phyloP scores from a whole-genome alignment of 2,329 filamentous ascomycete genomes.

The Cadophora sp. region DNA sequence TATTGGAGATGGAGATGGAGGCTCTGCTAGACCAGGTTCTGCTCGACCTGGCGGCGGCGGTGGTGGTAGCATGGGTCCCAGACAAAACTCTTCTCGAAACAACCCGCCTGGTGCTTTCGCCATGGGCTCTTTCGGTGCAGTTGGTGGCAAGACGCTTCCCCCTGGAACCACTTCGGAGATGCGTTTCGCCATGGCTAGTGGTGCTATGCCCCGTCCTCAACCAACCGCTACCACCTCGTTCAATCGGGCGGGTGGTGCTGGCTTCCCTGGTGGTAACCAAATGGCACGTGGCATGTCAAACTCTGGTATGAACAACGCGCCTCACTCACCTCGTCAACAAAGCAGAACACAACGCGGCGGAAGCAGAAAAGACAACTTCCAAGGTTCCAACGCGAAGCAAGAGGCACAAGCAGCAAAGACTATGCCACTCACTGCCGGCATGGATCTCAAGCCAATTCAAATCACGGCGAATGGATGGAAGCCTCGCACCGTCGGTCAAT shows the following conservation, averaged over 20 bases:
- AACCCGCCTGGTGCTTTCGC: slow-evolving; percentile 57
- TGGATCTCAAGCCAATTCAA: slow-evolving; percentile 81
- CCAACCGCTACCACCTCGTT: slow-evolving; percentile 66
- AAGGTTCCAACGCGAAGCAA: slow-evolving; percentile 53
- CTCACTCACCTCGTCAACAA: slow-evolving; percentile 72
- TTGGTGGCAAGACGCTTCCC: slow-evolving; percentile 66
- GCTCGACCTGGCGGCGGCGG: slow-evolving; percentile 62
- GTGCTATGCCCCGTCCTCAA: slow-evolving; percentile 56
- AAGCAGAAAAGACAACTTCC: slow-evolving; percentile 60
- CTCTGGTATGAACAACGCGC: slow-evolving; percentile 62
- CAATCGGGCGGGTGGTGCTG: slow-evolving; percentile 62
- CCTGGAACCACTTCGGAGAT: slow-evolving; percentile 79
- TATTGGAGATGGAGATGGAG: slow-evolving; percentile 78
- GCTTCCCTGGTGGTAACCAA: slow-evolving; percentile 64
- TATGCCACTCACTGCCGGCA: slow-evolving; percentile 89
- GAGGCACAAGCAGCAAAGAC: slow-evolving; percentile 79
- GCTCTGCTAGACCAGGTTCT: slow-evolving; percentile 66
- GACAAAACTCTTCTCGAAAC: slow-evolving; percentile 59
- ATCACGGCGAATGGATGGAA: slow-evolving; percentile 86
- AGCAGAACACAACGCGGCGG: slow-evolving; percentile 68
- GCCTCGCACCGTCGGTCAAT: slow-evolving; percentile 71
- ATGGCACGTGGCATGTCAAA: slow-evolving; percentile 72
- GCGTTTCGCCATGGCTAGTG: slow-evolving; percentile 72
- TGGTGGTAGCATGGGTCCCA: slow-evolving; percentile 49
- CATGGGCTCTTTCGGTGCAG: slow-evolving; percentile 75